Conservation (phyloP, 148 eudicot genomes). For the Euryodendron excelsum region DNA sequence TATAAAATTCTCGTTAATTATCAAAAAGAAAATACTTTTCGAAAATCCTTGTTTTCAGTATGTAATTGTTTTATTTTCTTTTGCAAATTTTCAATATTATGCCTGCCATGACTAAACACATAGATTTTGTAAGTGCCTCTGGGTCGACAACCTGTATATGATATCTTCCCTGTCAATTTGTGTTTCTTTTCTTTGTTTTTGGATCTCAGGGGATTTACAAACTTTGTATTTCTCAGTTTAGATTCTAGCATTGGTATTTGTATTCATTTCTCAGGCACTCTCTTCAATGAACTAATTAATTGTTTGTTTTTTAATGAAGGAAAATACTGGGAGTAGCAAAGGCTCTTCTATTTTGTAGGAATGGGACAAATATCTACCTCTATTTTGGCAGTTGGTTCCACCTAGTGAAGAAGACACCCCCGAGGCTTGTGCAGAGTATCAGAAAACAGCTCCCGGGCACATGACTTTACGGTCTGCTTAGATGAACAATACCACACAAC, state of each 20-base stretch:
- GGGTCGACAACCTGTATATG: too few relatives aligned
- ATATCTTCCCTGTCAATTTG: too few relatives aligned
- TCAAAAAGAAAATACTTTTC: neutral
- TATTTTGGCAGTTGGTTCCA: slow-evolving; percentile 98
- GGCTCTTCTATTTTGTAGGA: slow-evolving; percentile 84
- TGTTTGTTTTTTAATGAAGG: slow-evolving; percentile 41
- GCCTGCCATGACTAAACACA: neutral
- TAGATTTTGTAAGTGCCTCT: too few relatives aligned
- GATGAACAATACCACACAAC: neutral
- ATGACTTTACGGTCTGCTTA: slow-evolving; percentile 70
- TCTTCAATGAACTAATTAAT: neutral
- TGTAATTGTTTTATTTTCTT: neutral
- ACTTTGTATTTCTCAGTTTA: neutral
- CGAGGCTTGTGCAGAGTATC: slow-evolving; percentile 83
- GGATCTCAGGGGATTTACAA: neutral
- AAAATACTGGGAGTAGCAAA: slow-evolving; percentile 91
- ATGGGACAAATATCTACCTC: slow-evolving; percentile 87
- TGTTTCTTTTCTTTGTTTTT: neutral
- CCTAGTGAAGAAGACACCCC: slow-evolving; percentile 99
- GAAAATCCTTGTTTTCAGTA: neutral
- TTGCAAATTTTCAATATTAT: neutral
- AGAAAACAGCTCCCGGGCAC: slow-evolving; percentile 50
- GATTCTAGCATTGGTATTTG: neutral
- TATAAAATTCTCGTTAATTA: neutral
- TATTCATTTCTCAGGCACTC: neutral